Base-by-base conservation (phyloP, 305 asterid species). In the Fraxinus latifolia region DNA sequence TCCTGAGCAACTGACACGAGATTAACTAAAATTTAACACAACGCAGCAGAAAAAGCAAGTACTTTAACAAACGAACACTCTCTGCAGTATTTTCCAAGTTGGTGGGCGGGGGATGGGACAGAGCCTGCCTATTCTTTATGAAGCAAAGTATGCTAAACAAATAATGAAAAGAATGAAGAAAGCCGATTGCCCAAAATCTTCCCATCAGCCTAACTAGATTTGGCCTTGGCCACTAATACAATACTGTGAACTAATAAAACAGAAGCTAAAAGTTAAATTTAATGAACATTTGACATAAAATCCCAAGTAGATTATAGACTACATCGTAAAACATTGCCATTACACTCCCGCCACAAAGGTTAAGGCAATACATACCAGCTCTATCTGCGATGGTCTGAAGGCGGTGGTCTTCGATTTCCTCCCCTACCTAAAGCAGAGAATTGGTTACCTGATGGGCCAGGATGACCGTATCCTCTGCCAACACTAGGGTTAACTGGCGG, bases 361-460 rank as follows among this genome's bases (percentile, higher is more conserved):
- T 25, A 44, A 21, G 29, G 36, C 21, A 31, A 42, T 53, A 8
- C 6, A 1, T 32, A 15, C 4, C 53, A 55, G 44, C 44, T 79
- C 86, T 89, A 93, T 74, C 89, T 89, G 36, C 89, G 90, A 85
- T 86, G 34, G 76, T 90, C 88, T 1, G 95, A 87, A 4, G 84
- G 89, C 12, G 95, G 92, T 4, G 93, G 93, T 81, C 91, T 82
- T 85, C 94, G 90, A 65, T 83, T 87, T 39, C 92, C 89, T 77
- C 95, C 93, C 89, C 97, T 84, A 47, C 81, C 85, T 86, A 90
- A 79, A 44, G 93, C 84, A 14, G 99, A 86, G 84, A 81, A 95
- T 62, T 88, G 95, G 78, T 95, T 94, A 15, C 92, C 92, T 1
- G 90, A 60, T 33, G 85, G 94, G 60, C 84, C 91, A 67, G 91